Evolutionary conservation across 2,329 filamentous ascomycete species (phyloP).

Genomic region (Venturia oleaginea): DNA sequence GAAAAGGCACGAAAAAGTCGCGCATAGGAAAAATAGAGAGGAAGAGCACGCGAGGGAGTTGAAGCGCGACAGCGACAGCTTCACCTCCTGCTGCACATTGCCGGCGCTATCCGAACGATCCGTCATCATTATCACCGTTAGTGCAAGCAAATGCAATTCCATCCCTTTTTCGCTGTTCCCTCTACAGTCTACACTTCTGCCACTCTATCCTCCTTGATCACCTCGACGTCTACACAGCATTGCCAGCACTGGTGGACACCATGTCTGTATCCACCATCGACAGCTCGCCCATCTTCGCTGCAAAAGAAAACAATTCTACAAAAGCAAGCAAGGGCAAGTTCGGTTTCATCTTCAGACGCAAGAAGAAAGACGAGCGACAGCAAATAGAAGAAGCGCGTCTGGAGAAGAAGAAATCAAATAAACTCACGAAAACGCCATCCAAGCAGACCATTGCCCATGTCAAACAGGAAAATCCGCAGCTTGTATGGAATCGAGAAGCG

Average conservation of each 20-base stretch:
- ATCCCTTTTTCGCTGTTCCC: not conserved
- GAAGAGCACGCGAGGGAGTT: too few species aligned
- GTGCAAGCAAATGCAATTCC: not conserved
- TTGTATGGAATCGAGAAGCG: constrained; percentile 2
- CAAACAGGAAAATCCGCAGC: not conserved
- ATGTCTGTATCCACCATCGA: not conserved
- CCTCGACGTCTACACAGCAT: too few species aligned
- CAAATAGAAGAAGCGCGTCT: not conserved
- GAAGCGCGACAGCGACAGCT: not conserved
- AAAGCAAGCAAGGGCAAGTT: not conserved
- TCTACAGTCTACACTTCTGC: not conserved
- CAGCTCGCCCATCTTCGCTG: not conserved
- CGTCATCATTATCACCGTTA: constrained; percentile 6
- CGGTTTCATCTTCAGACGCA: not conserved
- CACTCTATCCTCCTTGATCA: not conserved
- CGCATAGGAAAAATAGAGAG: too few species aligned
- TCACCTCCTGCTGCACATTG: not conserved
- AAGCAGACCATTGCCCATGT: not conserved
- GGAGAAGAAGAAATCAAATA: constrained; percentile 2
- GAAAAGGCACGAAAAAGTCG: not conserved
- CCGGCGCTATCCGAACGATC: not conserved
- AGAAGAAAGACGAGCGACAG: not conserved
- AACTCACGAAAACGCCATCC: not conserved
- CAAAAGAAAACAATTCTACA: not conserved
- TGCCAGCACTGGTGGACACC: not conserved